Base-by-base conservation (phyloP, 2,329 filamentous ascomycete species). In the Fonsecaea nubica region DNA sequence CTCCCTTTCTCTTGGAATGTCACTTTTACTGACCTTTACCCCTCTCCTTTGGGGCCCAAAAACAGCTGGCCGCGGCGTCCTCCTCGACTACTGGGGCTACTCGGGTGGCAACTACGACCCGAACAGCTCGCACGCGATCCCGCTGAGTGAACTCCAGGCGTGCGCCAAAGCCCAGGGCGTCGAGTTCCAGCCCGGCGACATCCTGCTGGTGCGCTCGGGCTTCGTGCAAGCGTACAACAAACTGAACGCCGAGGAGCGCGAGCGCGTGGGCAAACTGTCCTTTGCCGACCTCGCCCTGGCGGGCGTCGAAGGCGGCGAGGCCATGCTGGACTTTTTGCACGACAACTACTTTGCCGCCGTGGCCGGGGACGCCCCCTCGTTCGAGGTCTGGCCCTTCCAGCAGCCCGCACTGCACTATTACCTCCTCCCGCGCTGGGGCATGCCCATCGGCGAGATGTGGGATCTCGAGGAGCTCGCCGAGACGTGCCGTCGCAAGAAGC, bases 311-410 rank as follows among this genome's bases (percentile, higher is more conserved):
- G 83, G 85, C 67, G 83, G 85, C 58, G 76, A 85, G 54, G 83
- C 83, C 42, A 83, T 88, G 3, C 78, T 86, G 3, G 83, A 85
- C 62, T 92, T 89, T 88, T 68, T 91, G 65, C 89, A 90, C 80
- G 87, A 92, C 73, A 85, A 84, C 69, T 87, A 88, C 57, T 91
- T 92, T 70, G 82, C 88, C 0, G 87, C 85, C 0, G 88, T 90
- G 0, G 87, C 84, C 0, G 86, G 87, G 0, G 90, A 92, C 74
- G 79, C 83, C 13, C 85, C 84, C 25, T 81, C 84, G 0, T 90
- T 91, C 68, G 89, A 92, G 77, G 82, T 84, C 0, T 85, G 86
- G 76, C 87, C 88, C 1, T 83, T 85, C 8, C 56, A 69, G 7
- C 64, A 74, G 32, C 72, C 74, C 38, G 45, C 68, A 25, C 68